These are phyloP conservation scores for Kodamaea lidongshanica DNA, from an alignment of 805 yeast species.

Conservation along the genomic window DNA sequence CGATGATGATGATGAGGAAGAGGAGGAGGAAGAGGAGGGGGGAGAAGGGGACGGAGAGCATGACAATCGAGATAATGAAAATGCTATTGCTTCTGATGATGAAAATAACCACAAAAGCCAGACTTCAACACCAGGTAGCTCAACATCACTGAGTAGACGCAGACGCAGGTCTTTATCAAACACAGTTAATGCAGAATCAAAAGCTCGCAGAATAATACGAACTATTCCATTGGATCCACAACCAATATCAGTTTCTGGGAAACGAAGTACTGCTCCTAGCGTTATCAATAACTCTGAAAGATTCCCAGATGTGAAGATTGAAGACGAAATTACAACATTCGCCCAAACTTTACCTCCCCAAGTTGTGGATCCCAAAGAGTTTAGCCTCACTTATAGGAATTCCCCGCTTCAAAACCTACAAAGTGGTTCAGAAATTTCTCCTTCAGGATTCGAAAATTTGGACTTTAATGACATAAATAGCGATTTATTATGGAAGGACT, in stretches of 20 bases:
- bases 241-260: constrained; percentile 49
- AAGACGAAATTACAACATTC: constrained; percentile 1
- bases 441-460: constrained; percentile 26
- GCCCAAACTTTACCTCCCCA: neutral
- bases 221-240: constrained; percentile 81
- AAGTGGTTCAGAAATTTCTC: constrained; percentile 15
- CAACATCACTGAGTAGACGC: constrained; percentile 26
- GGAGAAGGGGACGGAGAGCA: constrained; percentile 10
- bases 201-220: constrained; percentile 67
- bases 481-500: constrained; percentile 68
- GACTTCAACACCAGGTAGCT: constrained; percentile 31
- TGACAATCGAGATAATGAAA: constrained; percentile 19
- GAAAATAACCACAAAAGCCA: constrained; percentile 8
- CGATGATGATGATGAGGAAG: constrained; percentile 17
- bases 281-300: constrained; percentile 32
- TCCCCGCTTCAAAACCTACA: constrained; percentile 7
- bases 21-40: constrained; percentile 17
- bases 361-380: neutral
- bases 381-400: constrained; percentile 3
- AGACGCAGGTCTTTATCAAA: constrained; percentile 48
- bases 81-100: constrained; percentile 18
- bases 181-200: constrained; percentile 57
- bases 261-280: constrained; percentile 34
- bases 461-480: constrained; percentile 44
- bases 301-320: constrained; percentile 8